phyloP scores from a whole-genome alignment of 2,329 filamentous ascomycete species.

The Talaromyces marneffei region DNA sequence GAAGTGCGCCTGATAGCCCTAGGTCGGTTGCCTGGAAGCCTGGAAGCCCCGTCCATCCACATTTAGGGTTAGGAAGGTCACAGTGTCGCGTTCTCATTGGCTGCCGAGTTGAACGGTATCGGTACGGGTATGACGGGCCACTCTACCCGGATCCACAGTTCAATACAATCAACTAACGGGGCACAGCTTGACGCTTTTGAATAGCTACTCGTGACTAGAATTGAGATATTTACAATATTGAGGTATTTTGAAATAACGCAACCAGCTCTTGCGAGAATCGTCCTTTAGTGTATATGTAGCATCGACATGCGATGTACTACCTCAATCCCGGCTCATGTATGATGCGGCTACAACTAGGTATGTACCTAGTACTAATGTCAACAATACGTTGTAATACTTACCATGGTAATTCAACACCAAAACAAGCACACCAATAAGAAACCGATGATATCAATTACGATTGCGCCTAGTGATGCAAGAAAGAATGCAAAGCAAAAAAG shows the following conservation, averaged over 20 bases:
- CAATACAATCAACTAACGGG: background rate
- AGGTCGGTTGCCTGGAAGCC: background rate
- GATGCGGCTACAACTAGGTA: background rate
- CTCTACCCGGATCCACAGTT: background rate
- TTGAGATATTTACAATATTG: background rate
- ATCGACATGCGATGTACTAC: background rate
- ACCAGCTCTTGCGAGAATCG: too few relatives aligned
- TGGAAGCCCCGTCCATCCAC: background rate
- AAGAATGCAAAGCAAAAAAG: background rate
- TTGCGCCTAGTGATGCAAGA: background rate
- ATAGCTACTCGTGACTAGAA: background rate
- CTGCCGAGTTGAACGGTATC: background rate
- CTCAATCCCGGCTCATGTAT: too few relatives aligned
- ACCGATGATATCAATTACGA: background rate
- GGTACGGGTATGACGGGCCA: slow-evolving; percentile 1
- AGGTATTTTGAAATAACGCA: background rate
- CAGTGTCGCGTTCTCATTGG: background rate
- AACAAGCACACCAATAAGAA: background rate
- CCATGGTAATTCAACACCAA: background rate
- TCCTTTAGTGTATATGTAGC: background rate
- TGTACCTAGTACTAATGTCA: too few relatives aligned
- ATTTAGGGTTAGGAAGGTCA: background rate
- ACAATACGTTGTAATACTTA: too few relatives aligned
- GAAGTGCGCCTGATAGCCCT: background rate
- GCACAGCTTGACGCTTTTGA: background rate